A percentile compares a stretch with the other conserved stretches of the same genome.
Evolutionary conservation across 305 asterid genomes (phyloP).

Genomic region (Fraxinus latifolia): DNA sequence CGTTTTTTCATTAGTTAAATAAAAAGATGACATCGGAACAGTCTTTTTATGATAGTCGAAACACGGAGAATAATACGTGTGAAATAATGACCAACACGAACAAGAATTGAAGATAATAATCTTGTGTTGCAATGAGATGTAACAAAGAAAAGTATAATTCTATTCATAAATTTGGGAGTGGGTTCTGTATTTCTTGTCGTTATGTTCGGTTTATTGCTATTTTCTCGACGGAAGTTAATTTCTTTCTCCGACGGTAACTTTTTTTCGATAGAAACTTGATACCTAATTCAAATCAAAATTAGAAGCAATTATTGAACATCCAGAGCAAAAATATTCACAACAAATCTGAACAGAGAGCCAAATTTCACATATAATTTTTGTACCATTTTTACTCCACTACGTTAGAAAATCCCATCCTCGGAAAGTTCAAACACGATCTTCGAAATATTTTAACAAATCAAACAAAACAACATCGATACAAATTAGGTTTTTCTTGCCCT

Average conservation of each 20-base stretch:
- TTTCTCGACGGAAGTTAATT: neutral
- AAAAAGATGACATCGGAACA: neutral
- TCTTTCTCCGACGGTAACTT: neutral
- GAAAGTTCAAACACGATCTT: neutral
- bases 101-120: neutral
- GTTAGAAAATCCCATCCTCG: neutral
- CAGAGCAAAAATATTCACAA: neutral
- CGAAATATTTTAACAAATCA: neutral
- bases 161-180: neutral
- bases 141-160: neutral
- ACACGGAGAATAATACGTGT: neutral
- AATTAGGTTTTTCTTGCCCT: neutral
- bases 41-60: neutral
- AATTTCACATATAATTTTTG: neutral
- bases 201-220: neutral
- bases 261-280: neutral
- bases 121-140: neutral
- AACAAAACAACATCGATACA: conserved; percentile 20
- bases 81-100: neutral
- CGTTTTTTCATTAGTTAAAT: too few relatives aligned
- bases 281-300: neutral
- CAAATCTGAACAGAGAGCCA: neutral
- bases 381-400: neutral
- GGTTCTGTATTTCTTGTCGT: neutral
- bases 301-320: neutral